Evolutionary conservation across 2,329 filamentous ascomycete species (phyloP).

Genomic region (Magnaporthiopsis incrustans): DNA sequence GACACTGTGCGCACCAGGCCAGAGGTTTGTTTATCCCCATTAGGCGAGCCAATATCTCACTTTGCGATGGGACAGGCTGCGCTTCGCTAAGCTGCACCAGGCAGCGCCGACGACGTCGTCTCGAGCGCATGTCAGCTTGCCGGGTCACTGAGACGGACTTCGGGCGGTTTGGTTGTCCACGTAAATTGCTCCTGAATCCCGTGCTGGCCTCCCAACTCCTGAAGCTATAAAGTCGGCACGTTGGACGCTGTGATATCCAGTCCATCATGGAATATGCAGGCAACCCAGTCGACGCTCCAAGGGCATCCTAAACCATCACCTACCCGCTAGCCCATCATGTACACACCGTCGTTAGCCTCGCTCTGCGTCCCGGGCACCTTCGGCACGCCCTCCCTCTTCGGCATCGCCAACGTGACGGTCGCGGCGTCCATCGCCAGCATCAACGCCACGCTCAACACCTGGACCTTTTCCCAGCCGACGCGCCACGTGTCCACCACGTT

Average conservation of each 20-base stretch:
- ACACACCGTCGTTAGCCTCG: background rate
- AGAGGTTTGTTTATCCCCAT: too few relatives aligned
- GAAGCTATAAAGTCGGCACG: too few relatives aligned
- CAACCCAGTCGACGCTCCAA: background rate
- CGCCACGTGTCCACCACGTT: slow-evolving; percentile 13
- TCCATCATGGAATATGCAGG: too few relatives aligned
- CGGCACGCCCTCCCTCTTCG: background rate
- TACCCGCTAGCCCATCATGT: background rate
- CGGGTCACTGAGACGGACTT: too few relatives aligned
- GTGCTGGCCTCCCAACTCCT: too few relatives aligned
- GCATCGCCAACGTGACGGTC: background rate
- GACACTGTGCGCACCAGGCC: background rate
- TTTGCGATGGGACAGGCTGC: too few relatives aligned
- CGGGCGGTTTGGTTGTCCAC: too few relatives aligned
- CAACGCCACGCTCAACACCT: background rate
- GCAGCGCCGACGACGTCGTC: too few relatives aligned
- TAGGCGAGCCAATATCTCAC: background rate
- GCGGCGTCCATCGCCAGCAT: background rate
- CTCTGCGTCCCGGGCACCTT: slow-evolving; percentile 1
- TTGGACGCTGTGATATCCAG: too few relatives aligned
- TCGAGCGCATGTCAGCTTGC: too few relatives aligned
- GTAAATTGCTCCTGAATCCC: too few relatives aligned
- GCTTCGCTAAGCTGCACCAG: too few relatives aligned
- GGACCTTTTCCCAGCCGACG: background rate
- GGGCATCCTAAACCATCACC: background rate